phyloP scores from a whole-genome alignment of 192 early-diverging fungal genomes.

The Cetraspora pellucida region DNA sequence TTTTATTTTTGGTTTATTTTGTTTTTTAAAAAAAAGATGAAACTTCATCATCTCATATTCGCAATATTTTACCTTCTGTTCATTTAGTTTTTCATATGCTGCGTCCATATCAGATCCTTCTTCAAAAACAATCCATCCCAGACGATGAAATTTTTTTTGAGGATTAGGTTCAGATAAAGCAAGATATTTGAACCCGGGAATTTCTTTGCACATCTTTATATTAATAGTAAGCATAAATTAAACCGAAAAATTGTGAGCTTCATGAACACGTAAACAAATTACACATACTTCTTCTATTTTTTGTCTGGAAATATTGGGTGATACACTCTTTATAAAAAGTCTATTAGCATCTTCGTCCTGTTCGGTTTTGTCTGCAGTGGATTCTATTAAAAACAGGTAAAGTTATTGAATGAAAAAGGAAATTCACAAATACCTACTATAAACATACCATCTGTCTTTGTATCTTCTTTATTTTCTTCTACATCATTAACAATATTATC shows the following conservation, averaged over 20 bases:
- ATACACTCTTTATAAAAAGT: slow-evolving; percentile 84
- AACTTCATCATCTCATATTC: background rate
- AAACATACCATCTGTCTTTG: slow-evolving; percentile 30
- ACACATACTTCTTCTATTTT: slow-evolving; percentile 64
- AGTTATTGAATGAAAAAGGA: background rate
- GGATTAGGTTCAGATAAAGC: slow-evolving; percentile 85
- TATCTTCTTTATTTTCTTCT: slow-evolving; percentile 36
- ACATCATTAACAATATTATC: slow-evolving; percentile 55
- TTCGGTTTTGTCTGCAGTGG: slow-evolving; percentile 9
- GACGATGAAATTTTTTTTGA: slow-evolving; percentile 80
- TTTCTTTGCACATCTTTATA: slow-evolving; percentile 42
- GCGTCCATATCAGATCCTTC: slow-evolving; percentile 81
- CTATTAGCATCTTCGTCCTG: slow-evolving; percentile 46
- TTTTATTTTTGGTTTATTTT: too few relatives aligned
- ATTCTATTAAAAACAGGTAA: background rate
- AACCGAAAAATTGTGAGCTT: too few relatives aligned
- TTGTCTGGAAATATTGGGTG: slow-evolving; percentile 64
- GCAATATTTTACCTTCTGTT: slow-evolving; percentile 44
- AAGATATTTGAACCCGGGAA: slow-evolving; percentile 83
- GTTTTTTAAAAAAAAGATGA: background rate
- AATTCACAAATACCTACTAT: background rate
- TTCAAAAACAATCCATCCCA: slow-evolving; percentile 92
- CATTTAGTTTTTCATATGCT: slow-evolving; percentile 65
- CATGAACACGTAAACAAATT: background rate
- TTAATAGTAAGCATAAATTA: background rate